Evolutionary conservation across 176 grass and related monocot species (phyloP).

Genomic region (Tillandsia fasciculata): DNA sequence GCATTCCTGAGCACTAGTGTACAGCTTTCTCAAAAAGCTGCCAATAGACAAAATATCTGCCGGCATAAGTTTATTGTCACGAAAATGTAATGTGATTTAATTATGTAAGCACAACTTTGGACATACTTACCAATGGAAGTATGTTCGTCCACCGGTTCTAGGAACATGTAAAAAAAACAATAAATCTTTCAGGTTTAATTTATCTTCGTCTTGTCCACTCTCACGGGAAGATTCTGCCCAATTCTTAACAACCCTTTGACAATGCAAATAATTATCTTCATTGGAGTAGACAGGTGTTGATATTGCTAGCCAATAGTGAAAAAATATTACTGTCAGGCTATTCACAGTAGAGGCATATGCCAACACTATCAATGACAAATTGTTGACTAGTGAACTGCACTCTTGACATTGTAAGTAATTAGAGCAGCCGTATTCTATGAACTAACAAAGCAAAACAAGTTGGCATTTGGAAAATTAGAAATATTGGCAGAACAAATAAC

Average conservation of each 20-base stretch:
- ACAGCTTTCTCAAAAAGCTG: conserved; percentile 89
- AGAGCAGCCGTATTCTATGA: too few species aligned
- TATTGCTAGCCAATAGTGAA: too few species aligned
- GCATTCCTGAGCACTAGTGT: conserved; percentile 57
- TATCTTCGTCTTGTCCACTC: conserved; percentile 33
- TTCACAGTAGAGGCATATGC: too few species aligned
- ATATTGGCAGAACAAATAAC: too few species aligned
- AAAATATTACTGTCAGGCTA: too few species aligned
- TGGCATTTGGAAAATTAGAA: too few species aligned
- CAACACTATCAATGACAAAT: too few species aligned
- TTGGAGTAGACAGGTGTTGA: background rate
- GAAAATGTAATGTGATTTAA: too few species aligned
- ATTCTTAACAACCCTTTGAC: conserved; percentile 46
- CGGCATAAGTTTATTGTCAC: too few species aligned
- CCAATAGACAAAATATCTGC: background rate
- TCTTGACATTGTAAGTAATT: too few species aligned
- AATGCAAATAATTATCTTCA: conserved; percentile 36
- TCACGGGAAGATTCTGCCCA: conserved; percentile 46
- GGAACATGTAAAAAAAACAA: conserved; percentile 96
- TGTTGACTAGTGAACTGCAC: too few species aligned
- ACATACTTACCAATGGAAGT: conserved; percentile 68
- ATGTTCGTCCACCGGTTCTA: conserved; percentile 82
- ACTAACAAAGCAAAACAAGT: too few species aligned
- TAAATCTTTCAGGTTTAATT: conserved; percentile 66
- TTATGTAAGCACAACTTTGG: background rate